phyloP scores from a whole-genome alignment of 192 early-diverging fungal species.

The Ambispora gerdemannii region DNA sequence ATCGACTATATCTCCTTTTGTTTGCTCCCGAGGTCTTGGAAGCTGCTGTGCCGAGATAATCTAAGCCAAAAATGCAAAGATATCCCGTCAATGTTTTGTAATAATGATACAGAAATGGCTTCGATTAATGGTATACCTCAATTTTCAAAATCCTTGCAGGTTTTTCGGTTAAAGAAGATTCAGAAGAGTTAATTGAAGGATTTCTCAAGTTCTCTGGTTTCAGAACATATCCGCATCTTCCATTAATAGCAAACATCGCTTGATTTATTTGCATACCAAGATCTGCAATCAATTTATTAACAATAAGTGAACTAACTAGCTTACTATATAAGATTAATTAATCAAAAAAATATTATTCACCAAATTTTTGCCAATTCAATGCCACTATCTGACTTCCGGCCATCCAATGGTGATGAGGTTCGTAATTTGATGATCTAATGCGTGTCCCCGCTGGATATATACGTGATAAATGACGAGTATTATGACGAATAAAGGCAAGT shows the following conservation, averaged over 20 bases:
- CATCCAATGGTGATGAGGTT: conserved; percentile 80
- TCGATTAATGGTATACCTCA: too few species aligned
- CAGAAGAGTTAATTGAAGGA: conserved; percentile 31
- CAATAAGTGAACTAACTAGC: neutral
- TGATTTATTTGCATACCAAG: conserved; percentile 77
- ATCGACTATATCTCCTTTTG: conserved; percentile 49
- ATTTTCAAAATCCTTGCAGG: conserved; percentile 35
- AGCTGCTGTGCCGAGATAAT: conserved; percentile 71
- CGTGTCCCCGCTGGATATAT: conserved; percentile 80
- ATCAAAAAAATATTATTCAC: conserved; percentile 35
- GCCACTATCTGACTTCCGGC: conserved; percentile 84
- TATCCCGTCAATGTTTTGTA: too few species aligned
- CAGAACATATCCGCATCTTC: conserved; percentile 75
- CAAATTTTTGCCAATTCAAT: conserved; percentile 84
- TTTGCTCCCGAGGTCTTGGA: conserved; percentile 57
- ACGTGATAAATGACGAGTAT: conserved; percentile 60
- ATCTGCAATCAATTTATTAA: conserved; percentile 40
- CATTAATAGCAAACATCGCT: conserved; percentile 78
- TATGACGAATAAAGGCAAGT: conserved; percentile 56
- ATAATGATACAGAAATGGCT: too few species aligned
- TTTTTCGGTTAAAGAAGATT: conserved; percentile 31
- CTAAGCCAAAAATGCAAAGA: conserved; percentile 26
- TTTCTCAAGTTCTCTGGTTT: conserved; percentile 58
- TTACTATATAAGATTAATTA: too few species aligned
- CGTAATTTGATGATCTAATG: conserved; percentile 79